Evolutionary conservation across 2,329 filamentous ascomycete genomes (phyloP), one percentile per base, ranked within the genome.

Genomic region (Acrocalymma vagum): DNA sequence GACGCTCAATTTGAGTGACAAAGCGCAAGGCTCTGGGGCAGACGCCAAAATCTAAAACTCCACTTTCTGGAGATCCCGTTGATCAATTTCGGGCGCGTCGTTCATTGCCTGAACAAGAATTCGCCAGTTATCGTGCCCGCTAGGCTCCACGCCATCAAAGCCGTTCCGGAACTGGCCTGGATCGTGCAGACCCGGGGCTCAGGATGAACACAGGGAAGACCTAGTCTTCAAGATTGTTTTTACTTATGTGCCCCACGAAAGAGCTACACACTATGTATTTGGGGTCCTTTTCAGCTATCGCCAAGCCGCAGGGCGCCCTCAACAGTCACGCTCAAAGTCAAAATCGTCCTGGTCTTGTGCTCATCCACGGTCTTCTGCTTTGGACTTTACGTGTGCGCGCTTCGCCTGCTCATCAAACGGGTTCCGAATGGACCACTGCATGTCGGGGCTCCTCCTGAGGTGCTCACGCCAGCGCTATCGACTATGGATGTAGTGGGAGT

Each of bases 121-220:
- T 45, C 50, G 48, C 53, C 48, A 58, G 47, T 57, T 53, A 53
- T 62, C 54, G 57, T 56, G 55, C 47, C 62, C 55, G 55, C 55
- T 61, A 57, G 57, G 42, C 48, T 53, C 38, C 48, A 61, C 63
- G 57, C 61, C 60, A 55, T 46, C 48, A 52, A 60, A 65, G 62
- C 62, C 61, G 49, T 54, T 60, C 62, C 60, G 56, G 30, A 28
- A 38, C 48, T 42, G 38, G 42, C 53, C 58, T 58, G 57, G 55
- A 57, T 61, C 57, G 53, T 58, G 60, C 61, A 57, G 58, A 57
- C 58, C 55, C 47, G 33, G 38, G 35, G 55, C 53, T 45, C 40
- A 50, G 51, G 51, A 58, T 60, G 51, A 28, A 45, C 53, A 43
- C 58, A 60, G 58, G 57, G 61, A 54, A 56, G 27, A 31, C 48